A percentile compares a stretch with the other conserved stretches of the same genome.
Evolutionary conservation across 768 basidiomycete genomes (phyloP).

Genomic region (Lactarius hengduanensis): DNA sequence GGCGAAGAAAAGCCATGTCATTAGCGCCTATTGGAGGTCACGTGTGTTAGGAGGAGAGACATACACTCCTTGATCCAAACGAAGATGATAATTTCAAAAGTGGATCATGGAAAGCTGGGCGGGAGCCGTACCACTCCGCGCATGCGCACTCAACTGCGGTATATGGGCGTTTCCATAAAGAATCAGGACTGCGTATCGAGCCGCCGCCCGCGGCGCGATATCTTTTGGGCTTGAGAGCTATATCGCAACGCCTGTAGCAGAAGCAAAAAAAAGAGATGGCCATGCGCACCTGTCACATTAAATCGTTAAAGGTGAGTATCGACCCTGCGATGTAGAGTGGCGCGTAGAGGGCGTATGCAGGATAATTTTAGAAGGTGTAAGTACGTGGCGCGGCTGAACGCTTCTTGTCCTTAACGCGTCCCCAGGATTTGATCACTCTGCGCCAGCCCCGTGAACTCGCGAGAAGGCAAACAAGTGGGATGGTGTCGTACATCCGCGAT

Average conservation of each 20-base stretch:
- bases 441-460: too few relatives aligned
- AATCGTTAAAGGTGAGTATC: conserved; percentile 95
- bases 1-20: conserved; percentile 90
- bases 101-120: conserved; percentile 88
- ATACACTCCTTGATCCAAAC: conserved; percentile 75
- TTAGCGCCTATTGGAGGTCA: too few relatives aligned
- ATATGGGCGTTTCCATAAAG: conserved; percentile 91
- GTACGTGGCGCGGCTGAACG: too few relatives aligned
- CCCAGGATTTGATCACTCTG: too few relatives aligned
- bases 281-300: conserved; percentile 76
- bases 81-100: conserved; percentile 91
- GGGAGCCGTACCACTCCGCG: conserved; percentile 57
- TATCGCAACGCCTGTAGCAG: background rate
- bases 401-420: too few relatives aligned
- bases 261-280: background rate
- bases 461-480: too few relatives aligned
- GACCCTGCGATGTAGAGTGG: conserved; percentile 96
- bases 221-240: conserved; percentile 60
- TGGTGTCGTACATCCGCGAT: too few relatives aligned
- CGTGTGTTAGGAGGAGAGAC: too few relatives aligned
- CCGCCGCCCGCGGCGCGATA: conserved; percentile 41
- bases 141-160: conserved; percentile 83
- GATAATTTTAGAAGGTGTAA: conserved; percentile 51
- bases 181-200: conserved; percentile 71
- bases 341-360: conserved; percentile 84